Conservation (phyloP, 805 yeast species). For the Candida chilensis region DNA sequence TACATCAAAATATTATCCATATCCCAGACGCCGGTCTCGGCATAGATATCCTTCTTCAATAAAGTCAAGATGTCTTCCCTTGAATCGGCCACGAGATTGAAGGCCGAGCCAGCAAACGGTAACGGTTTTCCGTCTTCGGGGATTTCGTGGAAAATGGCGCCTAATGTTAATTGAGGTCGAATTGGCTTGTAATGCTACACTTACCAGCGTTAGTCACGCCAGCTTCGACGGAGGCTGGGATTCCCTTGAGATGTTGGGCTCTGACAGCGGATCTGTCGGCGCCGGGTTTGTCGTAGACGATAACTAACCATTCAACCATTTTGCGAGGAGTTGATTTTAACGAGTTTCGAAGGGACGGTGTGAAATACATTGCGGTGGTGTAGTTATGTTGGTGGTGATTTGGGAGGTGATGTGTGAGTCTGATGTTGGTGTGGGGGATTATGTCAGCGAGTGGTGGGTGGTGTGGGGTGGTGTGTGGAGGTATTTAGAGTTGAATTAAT, state of each 20-base stretch:
- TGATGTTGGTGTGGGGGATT: too few species aligned
- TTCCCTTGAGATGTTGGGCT: constrained; percentile 40
- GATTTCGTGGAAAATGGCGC: constrained; percentile 38
- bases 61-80: constrained; percentile 58
- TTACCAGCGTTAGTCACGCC: constrained; percentile 35
- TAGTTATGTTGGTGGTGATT: too few species aligned
- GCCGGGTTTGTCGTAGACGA: constrained; percentile 63
- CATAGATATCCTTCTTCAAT: constrained; percentile 55
- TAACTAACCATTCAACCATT: constrained; percentile 57
- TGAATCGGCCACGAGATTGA: constrained; percentile 54
- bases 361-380: too few species aligned
- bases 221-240: constrained; percentile 29
- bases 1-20: constrained; percentile 48
- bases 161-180: too few species aligned
- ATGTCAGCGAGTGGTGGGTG: too few species aligned
- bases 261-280: constrained; percentile 45
- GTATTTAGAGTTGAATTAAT: too few species aligned
- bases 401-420: too few species aligned
- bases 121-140: constrained; percentile 23
- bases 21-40: constrained; percentile 70
- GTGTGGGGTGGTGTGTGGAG: too few species aligned
- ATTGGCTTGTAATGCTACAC: too few species aligned
- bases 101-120: constrained; percentile 59
- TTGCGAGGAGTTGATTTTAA: too few species aligned
- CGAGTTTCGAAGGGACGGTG: too few species aligned